Conservation (phyloP, 768 basidiomycete species). For the Saitozyma podzolica region DNA sequence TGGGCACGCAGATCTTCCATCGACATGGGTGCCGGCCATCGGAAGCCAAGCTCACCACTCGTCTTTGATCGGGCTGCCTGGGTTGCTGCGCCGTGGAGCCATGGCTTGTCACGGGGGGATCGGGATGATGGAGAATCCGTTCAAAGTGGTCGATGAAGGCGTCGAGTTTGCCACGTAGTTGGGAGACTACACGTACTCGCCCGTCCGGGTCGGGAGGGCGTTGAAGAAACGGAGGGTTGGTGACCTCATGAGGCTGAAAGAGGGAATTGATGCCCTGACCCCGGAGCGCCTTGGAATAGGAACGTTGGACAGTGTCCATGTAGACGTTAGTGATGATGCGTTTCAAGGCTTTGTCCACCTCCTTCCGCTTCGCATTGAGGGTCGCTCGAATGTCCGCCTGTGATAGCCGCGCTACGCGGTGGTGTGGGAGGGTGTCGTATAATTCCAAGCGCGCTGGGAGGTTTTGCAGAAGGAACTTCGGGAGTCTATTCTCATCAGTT, state of each 20-base stretch:
- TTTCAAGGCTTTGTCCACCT: no score
- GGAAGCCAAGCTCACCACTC: conserved; percentile 1
- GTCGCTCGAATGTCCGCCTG: no score
- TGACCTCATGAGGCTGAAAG: no score
- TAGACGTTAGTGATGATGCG: no score
- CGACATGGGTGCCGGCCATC: conserved; percentile 13
- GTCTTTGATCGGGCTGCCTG: not conserved
- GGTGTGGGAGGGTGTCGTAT: not conserved
- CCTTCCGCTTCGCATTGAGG: no score
- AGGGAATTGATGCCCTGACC: no score
- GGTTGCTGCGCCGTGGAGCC: conserved; percentile 2
- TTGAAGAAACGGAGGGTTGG: no score
- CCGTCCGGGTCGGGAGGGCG: not conserved
- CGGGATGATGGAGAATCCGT: not conserved
- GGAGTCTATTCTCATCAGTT: not conserved
- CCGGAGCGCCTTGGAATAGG: no score
- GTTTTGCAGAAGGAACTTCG: not conserved
- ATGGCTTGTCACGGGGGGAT: conserved; percentile 1
- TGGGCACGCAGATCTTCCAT: not conserved
- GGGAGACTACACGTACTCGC: not conserved
- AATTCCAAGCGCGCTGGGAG: not conserved
- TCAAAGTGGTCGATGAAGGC: not conserved
- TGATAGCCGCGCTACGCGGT: no score
- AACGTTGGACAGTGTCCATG: no score
- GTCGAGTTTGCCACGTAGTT: not conserved